Conservation (phyloP, 2,329 filamentous ascomycete species). For the Colletotrichum shisoi region DNA sequence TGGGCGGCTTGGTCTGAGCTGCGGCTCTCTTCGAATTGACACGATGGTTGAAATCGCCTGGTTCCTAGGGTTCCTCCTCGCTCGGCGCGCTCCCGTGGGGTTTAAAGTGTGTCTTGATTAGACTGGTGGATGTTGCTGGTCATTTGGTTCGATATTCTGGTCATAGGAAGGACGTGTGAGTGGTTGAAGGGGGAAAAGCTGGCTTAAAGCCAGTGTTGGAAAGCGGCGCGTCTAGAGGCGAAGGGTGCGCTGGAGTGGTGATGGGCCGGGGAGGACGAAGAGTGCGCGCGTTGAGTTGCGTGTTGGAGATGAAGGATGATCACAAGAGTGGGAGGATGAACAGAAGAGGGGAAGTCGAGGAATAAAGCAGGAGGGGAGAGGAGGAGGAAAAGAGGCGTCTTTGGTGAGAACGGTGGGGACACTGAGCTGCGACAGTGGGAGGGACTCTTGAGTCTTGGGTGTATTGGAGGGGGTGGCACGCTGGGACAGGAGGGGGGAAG, state of each 20-base stretch:
- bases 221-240: conserved; percentile 37
- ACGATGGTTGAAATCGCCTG: conserved; percentile 68
- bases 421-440: conserved; percentile 37
- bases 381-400: conserved; percentile 32
- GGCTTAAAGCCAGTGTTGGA: conserved; percentile 35
- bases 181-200: conserved; percentile 44
- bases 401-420: conserved; percentile 38
- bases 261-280: conserved; percentile 44
- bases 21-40: conserved; percentile 49
- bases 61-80: conserved; percentile 53
- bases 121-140: conserved; percentile 43
- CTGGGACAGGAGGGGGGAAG: conserved; percentile 26
- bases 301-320: conserved; percentile 48
- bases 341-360: conserved; percentile 36
- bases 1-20: conserved; percentile 46
- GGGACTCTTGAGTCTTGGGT: conserved; percentile 11
- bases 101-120: conserved; percentile 71
- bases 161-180: conserved; percentile 42
- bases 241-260: conserved; percentile 40
- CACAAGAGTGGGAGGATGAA: conserved; percentile 32
- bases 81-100: conserved; percentile 71
- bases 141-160: conserved; percentile 42
- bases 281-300: conserved; percentile 26
- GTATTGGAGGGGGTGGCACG: conserved; percentile 29
- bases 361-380: conserved; percentile 36